Percentiles rank a stretch among this genome's conserved stretches.
These are phyloP conservation scores for Macrophomina phaseolina DNA, from an alignment of 2,329 filamentous ascomycete genomes.

Conservation along the genomic window DNA sequence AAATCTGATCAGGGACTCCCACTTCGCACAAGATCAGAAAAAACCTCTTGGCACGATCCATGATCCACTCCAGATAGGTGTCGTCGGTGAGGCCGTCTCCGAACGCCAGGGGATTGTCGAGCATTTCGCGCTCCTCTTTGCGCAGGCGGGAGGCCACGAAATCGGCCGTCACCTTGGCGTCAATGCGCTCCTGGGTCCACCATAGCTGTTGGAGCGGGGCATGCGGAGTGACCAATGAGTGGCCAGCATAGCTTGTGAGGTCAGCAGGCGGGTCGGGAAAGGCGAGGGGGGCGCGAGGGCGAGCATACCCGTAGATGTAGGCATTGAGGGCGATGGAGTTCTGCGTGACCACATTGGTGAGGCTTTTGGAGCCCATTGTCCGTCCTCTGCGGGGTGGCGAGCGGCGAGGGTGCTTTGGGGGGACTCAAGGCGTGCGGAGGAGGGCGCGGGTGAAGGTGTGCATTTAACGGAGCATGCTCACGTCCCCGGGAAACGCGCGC, in stretches of 20 bases:
- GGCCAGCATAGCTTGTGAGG: slow-evolving; percentile 43
- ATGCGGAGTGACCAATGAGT: slow-evolving; percentile 57
- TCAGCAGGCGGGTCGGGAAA: neutral
- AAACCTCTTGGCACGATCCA: slow-evolving; percentile 69
- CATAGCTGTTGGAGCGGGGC: slow-evolving; percentile 61
- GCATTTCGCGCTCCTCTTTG: slow-evolving; percentile 65
- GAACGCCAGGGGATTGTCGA: slow-evolving; percentile 69
- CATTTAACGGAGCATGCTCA: slow-evolving; percentile 11
- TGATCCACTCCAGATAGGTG: slow-evolving; percentile 80
- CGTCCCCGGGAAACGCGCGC: neutral
- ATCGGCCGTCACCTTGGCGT: slow-evolving; percentile 70
- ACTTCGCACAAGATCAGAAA: slow-evolving; percentile 75
- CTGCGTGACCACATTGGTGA: slow-evolving; percentile 50
- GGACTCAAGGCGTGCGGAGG: neutral
- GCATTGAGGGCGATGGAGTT: slow-evolving; percentile 55
- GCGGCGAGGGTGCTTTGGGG: neutral
- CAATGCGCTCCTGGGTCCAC: slow-evolving; percentile 75
- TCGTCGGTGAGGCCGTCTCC: slow-evolving; percentile 72
- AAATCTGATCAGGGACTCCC: slow-evolving; percentile 74
- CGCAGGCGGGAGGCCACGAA: slow-evolving; percentile 70
- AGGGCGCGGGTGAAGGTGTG: neutral
- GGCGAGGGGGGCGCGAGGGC: neutral
- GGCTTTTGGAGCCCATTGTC: slow-evolving; percentile 44
- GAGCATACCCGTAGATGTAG: slow-evolving; percentile 53
- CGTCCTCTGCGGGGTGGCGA: slow-evolving; percentile 19